Evolutionary conservation across 176 grass and related monocot genomes (phyloP), one percentile per base, ranked within the genome.

Genomic region (Guadua angustifolia): DNA sequence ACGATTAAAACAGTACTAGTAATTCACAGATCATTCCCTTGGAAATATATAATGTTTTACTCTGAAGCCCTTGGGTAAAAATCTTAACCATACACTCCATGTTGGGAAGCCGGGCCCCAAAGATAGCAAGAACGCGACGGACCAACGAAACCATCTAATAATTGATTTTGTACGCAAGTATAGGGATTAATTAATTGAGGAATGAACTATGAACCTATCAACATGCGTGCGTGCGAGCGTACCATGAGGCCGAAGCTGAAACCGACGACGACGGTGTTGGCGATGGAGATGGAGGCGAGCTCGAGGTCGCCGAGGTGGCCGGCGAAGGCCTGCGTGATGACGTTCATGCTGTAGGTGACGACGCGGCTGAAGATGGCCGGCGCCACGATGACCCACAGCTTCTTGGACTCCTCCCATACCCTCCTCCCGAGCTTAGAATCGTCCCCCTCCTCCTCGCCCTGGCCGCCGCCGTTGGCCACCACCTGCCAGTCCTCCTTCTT

Each of bases 211-310:
- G 51, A 53, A 19, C n/a, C n/a, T n/a, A n/a, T n/a, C n/a, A n/a
- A n/a, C n/a, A n/a, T n/a, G n/a, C 17, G 15, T 57, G 53, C 19
- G 53, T 21, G 21, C 0, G 38, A 11, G 0, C 83, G 71, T 92
- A 98, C 95, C 95, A 98, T 90, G 63, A 98, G 83, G 21, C 95
- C 93, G 75, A 98, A 95, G 91, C 36, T 98, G 91, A 98, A 98
- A 7, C 95, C 95, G 47, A 95, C 91, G 66, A 98, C 80, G 76
- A 98, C 93, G 59, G 95, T 92, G 82, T 90, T 98, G 21, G 95
- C 95, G 69, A 98, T 95, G 83, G 95, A 95, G 65, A 98, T 93
- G 79, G 95, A 64, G 47, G 93, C 95, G 71, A 98, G 96, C 87
- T 95, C 96, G 73, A 95, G 93, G 76, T 98, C 93, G 55, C 96